Conservation (phyloP, 768 basidiomycete genomes). For the Hygrocybe coccinea region DNA sequence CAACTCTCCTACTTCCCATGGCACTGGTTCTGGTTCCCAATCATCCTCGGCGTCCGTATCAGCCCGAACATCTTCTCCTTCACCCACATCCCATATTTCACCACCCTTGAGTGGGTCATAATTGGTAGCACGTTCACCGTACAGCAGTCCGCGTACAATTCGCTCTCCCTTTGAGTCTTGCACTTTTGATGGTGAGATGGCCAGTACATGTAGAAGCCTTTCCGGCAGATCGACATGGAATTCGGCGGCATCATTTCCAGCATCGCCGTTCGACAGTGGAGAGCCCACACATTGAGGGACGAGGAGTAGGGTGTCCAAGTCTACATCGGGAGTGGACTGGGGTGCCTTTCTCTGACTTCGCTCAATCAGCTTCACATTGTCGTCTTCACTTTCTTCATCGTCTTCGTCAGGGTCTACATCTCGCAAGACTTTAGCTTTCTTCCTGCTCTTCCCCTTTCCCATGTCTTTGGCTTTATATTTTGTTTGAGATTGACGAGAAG, state of each 20-base stretch:
- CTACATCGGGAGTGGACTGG: constrained; percentile 24
- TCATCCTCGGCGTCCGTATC: constrained; percentile 49
- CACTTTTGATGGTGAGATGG: constrained; percentile 48
- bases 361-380: constrained; percentile 34
- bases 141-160: constrained; percentile 56
- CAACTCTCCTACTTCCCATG: constrained; percentile 77
- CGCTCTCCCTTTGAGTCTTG: constrained; percentile 44
- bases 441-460: constrained; percentile 37
- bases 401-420: constrained; percentile 22
- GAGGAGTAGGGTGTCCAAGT: constrained; percentile 33
- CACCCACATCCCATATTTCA: constrained; percentile 73
- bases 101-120: constrained; percentile 65
- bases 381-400: constrained; percentile 23
- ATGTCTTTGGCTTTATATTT: constrained; percentile 37
- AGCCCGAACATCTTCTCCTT: constrained; percentile 35
- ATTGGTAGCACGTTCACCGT: constrained; percentile 46
- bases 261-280: constrained; percentile 13
- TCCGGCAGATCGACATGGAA: constrained; percentile 62
- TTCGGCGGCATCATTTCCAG: constrained; percentile 29
- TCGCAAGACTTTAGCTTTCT: constrained; percentile 45
- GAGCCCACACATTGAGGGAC: constrained; percentile 27
- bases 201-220: constrained; percentile 58
- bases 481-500: constrained; percentile 18
- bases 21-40: constrained; percentile 80
- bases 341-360: constrained; percentile 7